Base-by-base conservation (phyloP, 2,329 filamentous ascomycete genomes). In the Epichloe amarillans region DNA sequence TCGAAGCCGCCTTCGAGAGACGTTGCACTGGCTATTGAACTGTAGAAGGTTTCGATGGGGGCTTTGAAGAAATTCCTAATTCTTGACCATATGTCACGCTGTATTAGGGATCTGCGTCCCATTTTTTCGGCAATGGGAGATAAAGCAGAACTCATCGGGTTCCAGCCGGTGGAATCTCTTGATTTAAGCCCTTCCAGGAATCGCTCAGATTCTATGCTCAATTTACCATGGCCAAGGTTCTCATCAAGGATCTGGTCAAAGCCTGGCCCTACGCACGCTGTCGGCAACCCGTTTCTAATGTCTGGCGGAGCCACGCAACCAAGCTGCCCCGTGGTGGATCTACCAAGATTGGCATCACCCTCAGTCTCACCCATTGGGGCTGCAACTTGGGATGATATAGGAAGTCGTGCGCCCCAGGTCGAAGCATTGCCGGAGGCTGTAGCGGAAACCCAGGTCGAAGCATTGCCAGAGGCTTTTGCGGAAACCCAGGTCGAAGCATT, bases 1-100 rank as follows among this genome's bases (percentile, higher is more conserved):
- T 57, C 53, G 19, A 57, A 41, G 46, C 44, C 49, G 7, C 50
- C 55, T 2, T 41, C 45, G n/a, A 60, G 51, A 3, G 54, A 50
- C 1, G 45, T 21, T 4, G 36, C 53, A 1, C 55, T 38, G 17
- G 49, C 7, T 2, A 53, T 15, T 4, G 48, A 38, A 23, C 56
- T 10, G 26, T 46, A 51, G 10, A 33, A 40, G 7, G 30, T 2
- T 8, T 37, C 17, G 12, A 45, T 2, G 10, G 47, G 35, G 11
- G 36, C 36, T 5, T 42, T 45, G 45, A 52, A 35, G 14, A 49
- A 44, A 19, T 35, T 39, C 10, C 40, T 33, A 2, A 42, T 14
- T 3, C 15, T 41, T 23, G 46, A 53, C 50, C 35, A 57, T 19
- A 53, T 47, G 38, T 33, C 50, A 17, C 53, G 47, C 21, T 49